Evolutionary conservation across 2,329 filamentous ascomycete genomes (phyloP), one percentile per base, ranked within the genome.

Genomic region (Decorospora gaudefroyi): DNA sequence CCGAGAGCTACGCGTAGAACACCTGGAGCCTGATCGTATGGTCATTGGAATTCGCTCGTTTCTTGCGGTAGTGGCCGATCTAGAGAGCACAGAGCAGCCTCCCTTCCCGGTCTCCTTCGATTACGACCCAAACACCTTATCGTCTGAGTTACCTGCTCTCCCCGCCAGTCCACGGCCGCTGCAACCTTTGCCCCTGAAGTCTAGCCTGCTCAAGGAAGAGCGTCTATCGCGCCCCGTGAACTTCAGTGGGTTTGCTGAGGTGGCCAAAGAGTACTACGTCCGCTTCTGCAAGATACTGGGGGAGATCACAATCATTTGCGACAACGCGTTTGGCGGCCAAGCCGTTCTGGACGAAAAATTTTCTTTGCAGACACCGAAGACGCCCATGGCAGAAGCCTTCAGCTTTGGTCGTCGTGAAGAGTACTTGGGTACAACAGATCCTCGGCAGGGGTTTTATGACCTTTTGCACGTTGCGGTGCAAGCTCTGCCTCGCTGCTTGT

Each of bases 41-140:
- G 92, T 97, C n/a, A 88, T 99, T 57, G 93, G 91, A 2, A 99
- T 99, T 51, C 83, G 90, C 51, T 88, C 93, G 3, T 99, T 97
- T 66, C 78, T 99, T 18, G 88, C 87, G 21, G 90, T 97, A 56
- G 92, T 99, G 83, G 82, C 87, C 0, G 93, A 99, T 67, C 76
- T 97, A 17, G 93, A 99, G 69, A 92, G 87, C 52, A 86, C 86
- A 17, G 86, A 91, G 34, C 80, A 84, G 51, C 93, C 93, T 2
- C 88, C 90, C 0, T 96, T 97, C 56, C 93, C 93, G 1, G 82
- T 85, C 31, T 81, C 83, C 8, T 83, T 78, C 51, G 70, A 74
- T 37, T 73, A 72, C 40, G 75, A 77, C 50, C 62, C 71, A n/a
- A 63, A 73, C 11, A 56, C 70, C 23, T 68, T 76, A 19, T 67